A percentile compares a stretch with the other conserved stretches of the same genome.
Conservation (phyloP, 768 basidiomycete species). For the Naganishia vaughanmartiniae region DNA sequence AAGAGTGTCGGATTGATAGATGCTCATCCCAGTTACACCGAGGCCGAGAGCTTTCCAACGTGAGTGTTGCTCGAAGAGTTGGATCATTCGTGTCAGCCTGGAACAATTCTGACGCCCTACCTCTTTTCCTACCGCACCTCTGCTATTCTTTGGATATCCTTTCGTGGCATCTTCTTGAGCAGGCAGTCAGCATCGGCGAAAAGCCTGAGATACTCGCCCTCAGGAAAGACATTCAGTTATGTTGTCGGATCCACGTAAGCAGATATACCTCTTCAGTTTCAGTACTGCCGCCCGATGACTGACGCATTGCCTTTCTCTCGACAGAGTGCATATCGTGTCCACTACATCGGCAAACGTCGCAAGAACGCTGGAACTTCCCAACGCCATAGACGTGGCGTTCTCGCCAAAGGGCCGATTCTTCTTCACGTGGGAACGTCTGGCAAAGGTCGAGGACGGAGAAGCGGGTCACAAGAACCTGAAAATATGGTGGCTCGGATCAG, state of each 20-base stretch:
- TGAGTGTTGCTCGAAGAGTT: neutral
- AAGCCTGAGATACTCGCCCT: conserved; percentile 75
- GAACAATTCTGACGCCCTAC: neutral
- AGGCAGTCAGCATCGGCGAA: conserved; percentile 58
- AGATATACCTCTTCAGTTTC: neutral
- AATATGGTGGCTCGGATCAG: conserved; percentile 67
- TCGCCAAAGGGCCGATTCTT: conserved; percentile 90
- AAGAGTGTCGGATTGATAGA: conserved; percentile 83
- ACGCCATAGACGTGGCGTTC: conserved; percentile 79
- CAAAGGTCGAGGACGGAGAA: conserved; percentile 79
- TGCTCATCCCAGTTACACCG: conserved; percentile 71
- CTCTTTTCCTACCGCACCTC: neutral
- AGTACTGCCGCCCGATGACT: neutral
- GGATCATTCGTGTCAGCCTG: too few species aligned
- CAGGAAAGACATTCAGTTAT: conserved; percentile 84
- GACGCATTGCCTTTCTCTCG: neutral
- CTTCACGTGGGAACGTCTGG: conserved; percentile 93
- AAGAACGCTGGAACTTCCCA: conserved; percentile 65
- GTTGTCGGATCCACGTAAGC: conserved; percentile 71
- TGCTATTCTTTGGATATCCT: neutral
- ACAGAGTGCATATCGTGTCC: conserved; percentile 56
- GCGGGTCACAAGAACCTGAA: conserved; percentile 89
- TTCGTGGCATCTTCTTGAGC: neutral
- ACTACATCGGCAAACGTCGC: conserved; percentile 67
- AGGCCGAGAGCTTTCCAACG: neutral